Evolutionary conservation across 208 protist species (phyloP), one percentile per base, ranked within the genome.

Genomic region (Wallacemonas rigidus): DNA sequence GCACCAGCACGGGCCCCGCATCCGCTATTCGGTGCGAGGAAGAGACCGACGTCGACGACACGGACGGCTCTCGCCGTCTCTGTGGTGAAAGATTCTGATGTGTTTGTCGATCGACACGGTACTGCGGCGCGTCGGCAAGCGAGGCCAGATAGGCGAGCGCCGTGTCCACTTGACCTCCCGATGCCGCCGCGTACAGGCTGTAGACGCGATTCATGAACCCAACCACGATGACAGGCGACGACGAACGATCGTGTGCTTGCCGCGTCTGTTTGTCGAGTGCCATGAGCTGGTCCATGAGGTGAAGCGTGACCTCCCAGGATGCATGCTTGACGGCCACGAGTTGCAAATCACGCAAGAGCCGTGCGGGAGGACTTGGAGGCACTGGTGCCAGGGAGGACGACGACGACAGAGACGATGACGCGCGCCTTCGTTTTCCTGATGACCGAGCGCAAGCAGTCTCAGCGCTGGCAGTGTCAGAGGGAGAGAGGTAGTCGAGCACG

Each of bases 141-240:
- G 65, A 56, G 14, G 2, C 35, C 47, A 86, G 83, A 35, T 64
- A 70, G 9, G 41, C 9, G 40, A 80, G 65, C 8, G 72, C 53
- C 35, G 60, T 14, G 39, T 70, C 74, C 51, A 79, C 62, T 15
- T 87, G 74, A 2, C 87, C 90, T 0, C 79, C 80, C 14, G 80
- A 69, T 11, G 77, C 80, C 14, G 83, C 87, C 0, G 90, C 87
- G 60, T 87, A 89, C n/a, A 95, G 67, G 72, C 85, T 86, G 79
- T 95, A 93, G 15, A 91, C 61, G 72, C 88, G 78, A 67, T 87
- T 87, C 87, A 95, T 89, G 76, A 95, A 90, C 38, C 82, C 75
- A 12, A 26, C 26, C 26, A 26, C 26, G 26, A 26, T 26, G 0
- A 26, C 26, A 26, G 26, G 26, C 26, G 26, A 26, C 26, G 26